Base-by-base conservation (phyloP, 495 filamentous ascomycete genomes). In the Sordaria brevicollis region DNA sequence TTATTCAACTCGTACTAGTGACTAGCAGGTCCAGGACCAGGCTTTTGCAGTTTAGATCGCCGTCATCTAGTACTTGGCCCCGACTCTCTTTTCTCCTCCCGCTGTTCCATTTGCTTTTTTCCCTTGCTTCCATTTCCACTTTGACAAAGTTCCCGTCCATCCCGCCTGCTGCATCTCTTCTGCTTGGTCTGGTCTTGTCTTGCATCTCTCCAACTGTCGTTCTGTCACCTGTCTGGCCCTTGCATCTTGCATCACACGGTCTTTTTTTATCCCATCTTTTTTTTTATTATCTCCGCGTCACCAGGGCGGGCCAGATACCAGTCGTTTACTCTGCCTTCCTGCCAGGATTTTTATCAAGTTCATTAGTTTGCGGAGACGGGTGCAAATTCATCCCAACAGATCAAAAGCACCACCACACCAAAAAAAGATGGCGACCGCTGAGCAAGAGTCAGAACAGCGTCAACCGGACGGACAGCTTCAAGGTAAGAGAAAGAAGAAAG, bases 341-440 rank as follows among this genome's bases (percentile, higher is more conserved):
- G 49, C 25, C 49, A 62, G 25, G 13, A 31, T 62, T 57, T 33
- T 62, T 29, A n/a, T n/a, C 49, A 57, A 57, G 49, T 62, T 62
- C 33, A 31, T 62, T 62, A 31, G 49, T 17, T 62, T 62, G 49
- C 49, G 49, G 49, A 62, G 25, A 62, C 25, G 5, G 49, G 49
- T 4, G 49, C 49, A 62, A 62, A 62, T 62, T 62, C 49, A 29
- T 15, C 15, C 25, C 13, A 62, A 62, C 21, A 17, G 3, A 62
- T 62, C 25, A 62, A 31, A n/a, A 62, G 21, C n/a, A 66, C 43
- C 17, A 25, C 37, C 35, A 65, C 9, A 36, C 33, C 5, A 13
- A 31, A 37, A 35, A 31, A 72, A 62, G 49, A 78, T 76, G 73
- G 70, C 68, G 65, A 70, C 72, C 38, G 68, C 38, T 62, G 35